Base-by-base conservation (phyloP, 805 yeast species). In the Lipomyces spencermartinsiae region DNA sequence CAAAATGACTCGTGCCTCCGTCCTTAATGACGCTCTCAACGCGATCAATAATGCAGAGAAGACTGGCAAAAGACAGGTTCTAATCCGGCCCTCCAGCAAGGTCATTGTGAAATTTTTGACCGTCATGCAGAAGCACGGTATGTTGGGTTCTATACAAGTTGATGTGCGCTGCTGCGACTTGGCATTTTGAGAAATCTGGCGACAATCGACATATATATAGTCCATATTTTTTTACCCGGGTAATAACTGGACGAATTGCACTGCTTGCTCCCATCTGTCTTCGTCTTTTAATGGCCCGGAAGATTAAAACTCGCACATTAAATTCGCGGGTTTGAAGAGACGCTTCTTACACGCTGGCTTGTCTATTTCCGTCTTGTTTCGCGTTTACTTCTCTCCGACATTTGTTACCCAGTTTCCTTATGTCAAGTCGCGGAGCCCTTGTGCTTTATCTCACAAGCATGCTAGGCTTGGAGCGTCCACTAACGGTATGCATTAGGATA, bases 161-260 rank as follows among this genome's bases (percentile, higher is more conserved):
- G 49, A 16, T n/a, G 49, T 12, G 22, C 19, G 49, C 7, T 16
- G 19, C 19, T 9, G 10, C 19, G 49, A 43, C 49, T 43, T n/a
- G 49, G 49, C 49, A 16, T 25, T 25, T 25, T 25, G 49, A 19
- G 49, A 10, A 19, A 16, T 43, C 16, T 43, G 49, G 49, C 5
- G 49, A 43, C 6, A 19, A 43, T 43, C 29, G 29, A 16, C 5
- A 43, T n/a, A n/a, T n/a, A n/a, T n/a, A n/a, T n/a, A n/a, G n/a
- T 16, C 2, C 9, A 8, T 7, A 22, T 14, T 25, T 29, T 57
- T 10, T 34, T 9, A 46, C 64, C 95, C 97, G 97, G 89, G 88
- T 91, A 96, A 93, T 93, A 93, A 93, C 97, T 93, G 93, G 97
- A 92, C 91, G 97, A 93, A 83, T 81, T 87, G 97, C 86, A 91